These are phyloP conservation scores for Lophium mytilinum DNA, from an alignment of 495 filamentous ascomycete genomes.

Conservation along the genomic window DNA sequence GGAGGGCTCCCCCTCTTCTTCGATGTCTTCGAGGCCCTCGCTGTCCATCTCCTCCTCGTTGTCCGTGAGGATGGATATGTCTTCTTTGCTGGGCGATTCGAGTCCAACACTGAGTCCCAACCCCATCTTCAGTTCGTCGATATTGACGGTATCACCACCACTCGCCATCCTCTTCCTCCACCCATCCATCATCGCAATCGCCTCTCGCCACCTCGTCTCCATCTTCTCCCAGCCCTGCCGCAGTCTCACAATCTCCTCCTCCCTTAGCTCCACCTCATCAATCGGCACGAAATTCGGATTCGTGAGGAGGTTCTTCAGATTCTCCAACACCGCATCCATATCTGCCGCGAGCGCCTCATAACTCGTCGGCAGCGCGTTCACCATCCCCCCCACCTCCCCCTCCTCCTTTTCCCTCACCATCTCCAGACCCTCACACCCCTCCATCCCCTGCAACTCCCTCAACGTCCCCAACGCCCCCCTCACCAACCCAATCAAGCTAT, in stretches of 20 bases:
- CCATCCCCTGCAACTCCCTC: slow-evolving; percentile 68
- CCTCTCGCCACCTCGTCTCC: slow-evolving; percentile 83
- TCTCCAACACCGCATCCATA: slow-evolving; percentile 65
- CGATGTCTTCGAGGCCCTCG: slow-evolving; percentile 14
- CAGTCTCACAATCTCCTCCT: slow-evolving; percentile 78
- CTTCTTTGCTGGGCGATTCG: slow-evolving; percentile 8
- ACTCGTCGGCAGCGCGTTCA: slow-evolving; percentile 44
- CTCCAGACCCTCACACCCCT: slow-evolving; percentile 3
- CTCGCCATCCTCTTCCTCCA: slow-evolving; percentile 80
- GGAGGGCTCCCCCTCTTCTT: slow-evolving; percentile 7
- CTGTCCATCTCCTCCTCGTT: slow-evolving; percentile 19
- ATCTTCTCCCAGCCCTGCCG: slow-evolving; percentile 84
- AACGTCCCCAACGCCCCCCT: slow-evolving; percentile 62
- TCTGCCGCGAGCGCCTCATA: slow-evolving; percentile 66
- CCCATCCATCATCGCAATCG: slow-evolving; percentile 80
- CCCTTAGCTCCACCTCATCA: slow-evolving; percentile 85
- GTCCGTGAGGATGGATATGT: slow-evolving; percentile 10
- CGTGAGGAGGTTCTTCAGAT: slow-evolving; percentile 73
- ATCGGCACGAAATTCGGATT: slow-evolving; percentile 94
- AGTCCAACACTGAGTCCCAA: slow-evolving; percentile 37
- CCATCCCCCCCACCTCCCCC: slow-evolving; percentile 23
- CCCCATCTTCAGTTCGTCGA: slow-evolving; percentile 74
- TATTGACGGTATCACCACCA: slow-evolving; percentile 69
- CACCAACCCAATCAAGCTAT: slow-evolving; percentile 66
- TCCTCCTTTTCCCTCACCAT: slow-evolving; percentile 37